phyloP scores from a whole-genome alignment of 176 grass and related monocot species.

The Eleusine indica region DNA sequence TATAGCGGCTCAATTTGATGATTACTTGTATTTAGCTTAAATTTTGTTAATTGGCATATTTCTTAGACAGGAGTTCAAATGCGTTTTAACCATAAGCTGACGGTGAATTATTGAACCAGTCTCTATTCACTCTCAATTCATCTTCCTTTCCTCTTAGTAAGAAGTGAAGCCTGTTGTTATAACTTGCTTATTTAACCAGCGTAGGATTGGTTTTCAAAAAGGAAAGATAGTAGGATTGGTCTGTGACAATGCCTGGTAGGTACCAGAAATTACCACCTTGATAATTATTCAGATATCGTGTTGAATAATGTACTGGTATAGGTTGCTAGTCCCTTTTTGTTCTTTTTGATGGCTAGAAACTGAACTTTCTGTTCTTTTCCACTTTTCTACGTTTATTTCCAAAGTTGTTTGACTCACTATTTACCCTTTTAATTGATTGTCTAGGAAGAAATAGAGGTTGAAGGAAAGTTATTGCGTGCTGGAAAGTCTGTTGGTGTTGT shows the following conservation, averaged over 20 bases:
- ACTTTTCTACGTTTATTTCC: background rate
- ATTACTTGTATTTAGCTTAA: background rate
- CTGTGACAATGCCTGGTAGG: background rate
- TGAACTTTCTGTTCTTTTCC: conserved; percentile 9
- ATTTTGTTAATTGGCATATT: background rate
- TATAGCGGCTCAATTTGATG: background rate
- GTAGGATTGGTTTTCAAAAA: background rate
- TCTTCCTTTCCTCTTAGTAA: background rate
- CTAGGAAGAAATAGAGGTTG: conserved; percentile 95
- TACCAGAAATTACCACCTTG: background rate
- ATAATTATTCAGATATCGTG: conserved; percentile 12
- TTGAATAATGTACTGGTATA: conserved; percentile 6
- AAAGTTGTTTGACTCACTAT: background rate
- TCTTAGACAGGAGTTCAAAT: background rate
- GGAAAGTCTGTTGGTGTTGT: conserved; percentile 66
- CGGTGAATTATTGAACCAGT: background rate
- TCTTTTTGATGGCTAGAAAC: background rate
- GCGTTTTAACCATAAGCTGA: background rate
- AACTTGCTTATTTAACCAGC: conserved; percentile 16
- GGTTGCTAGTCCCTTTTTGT: background rate
- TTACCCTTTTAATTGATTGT: conserved; percentile 31
- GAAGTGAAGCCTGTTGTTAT: background rate
- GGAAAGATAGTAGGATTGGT: background rate
- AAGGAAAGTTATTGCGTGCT: conserved; percentile 67
- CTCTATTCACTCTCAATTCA: background rate